Conservation (phyloP, 2,329 filamentous ascomycete species). For the Diaporthe eres region DNA sequence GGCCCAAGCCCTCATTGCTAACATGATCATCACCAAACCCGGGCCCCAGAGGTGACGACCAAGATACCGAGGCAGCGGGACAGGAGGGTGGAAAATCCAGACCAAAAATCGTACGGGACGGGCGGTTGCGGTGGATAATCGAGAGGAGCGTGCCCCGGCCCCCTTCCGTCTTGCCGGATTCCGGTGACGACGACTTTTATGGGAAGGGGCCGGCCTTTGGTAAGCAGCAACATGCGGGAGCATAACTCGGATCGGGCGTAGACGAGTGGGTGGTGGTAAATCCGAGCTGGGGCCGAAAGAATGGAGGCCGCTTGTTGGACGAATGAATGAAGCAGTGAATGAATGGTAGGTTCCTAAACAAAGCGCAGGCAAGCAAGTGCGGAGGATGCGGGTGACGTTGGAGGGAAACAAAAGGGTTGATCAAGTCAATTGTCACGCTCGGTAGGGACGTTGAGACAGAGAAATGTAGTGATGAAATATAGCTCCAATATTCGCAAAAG, state of each 20-base stretch:
- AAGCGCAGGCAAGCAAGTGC: too few relatives aligned
- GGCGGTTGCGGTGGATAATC: constrained; percentile 19
- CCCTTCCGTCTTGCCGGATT: constrained; percentile 14
- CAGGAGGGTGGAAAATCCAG: not conserved
- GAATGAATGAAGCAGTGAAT: not conserved
- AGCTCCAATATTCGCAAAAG: constrained; percentile 14
- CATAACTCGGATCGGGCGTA: not conserved
- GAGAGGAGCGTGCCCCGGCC: not conserved
- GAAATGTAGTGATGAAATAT: not conserved
- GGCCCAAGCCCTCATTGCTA: not conserved
- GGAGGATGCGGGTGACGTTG: too few relatives aligned
- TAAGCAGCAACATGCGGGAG: not conserved
- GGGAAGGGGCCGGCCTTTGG: not conserved
- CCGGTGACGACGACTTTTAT: constrained; percentile 24
- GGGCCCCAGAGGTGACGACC: constrained; percentile 5
- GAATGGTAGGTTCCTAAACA: not conserved
- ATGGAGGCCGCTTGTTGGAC: not conserved
- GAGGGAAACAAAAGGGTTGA: too few relatives aligned
- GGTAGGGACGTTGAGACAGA: not conserved
- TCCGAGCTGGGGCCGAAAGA: constrained; percentile 2
- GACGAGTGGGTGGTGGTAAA: not conserved
- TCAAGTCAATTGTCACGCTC: not conserved
- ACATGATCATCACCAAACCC: not conserved
- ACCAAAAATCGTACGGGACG: not conserved
- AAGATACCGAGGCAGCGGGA: constrained; percentile 3